phyloP scores from a whole-genome alignment of 2,329 filamentous ascomycete genomes.

The Hypoxylon sp. region DNA sequence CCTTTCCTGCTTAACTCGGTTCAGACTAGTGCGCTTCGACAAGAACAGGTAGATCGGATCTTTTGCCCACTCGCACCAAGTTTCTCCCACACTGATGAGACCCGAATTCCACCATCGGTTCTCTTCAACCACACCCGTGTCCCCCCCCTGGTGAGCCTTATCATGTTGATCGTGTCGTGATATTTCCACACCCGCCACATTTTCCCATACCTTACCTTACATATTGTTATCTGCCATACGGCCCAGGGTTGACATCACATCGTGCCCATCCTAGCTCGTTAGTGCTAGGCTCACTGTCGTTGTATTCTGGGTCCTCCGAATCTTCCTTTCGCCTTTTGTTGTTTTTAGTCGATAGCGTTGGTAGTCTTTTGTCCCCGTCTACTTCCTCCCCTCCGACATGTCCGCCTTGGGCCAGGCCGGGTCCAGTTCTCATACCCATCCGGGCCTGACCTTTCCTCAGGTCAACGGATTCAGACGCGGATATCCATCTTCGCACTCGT shows the following conservation, averaged over 20 bases:
- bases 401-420: slow-evolving; percentile 66
- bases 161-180: slow-evolving; percentile 53
- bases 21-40: slow-evolving; percentile 43
- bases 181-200: slow-evolving; percentile 55
- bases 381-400: slow-evolving; percentile 56
- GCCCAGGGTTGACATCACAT: slow-evolving; percentile 55
- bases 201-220: slow-evolving; percentile 40
- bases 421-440: slow-evolving; percentile 64
- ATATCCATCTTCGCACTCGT: slow-evolving; percentile 65
- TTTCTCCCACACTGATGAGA: slow-evolving; percentile 30
- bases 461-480: slow-evolving; percentile 64
- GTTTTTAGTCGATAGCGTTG: slow-evolving; percentile 39
- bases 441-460: slow-evolving; percentile 68
- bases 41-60: slow-evolving; percentile 44
- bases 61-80: slow-evolving; percentile 42
- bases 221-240: slow-evolving; percentile 50
- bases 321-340: slow-evolving; percentile 42
- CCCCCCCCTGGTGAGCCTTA: slow-evolving; percentile 42
- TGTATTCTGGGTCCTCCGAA: slow-evolving; percentile 47
- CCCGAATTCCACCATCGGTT: slow-evolving; percentile 39
- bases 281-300: slow-evolving; percentile 43
- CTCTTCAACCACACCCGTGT: slow-evolving; percentile 53
- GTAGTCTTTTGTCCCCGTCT: slow-evolving; percentile 38
- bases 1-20: slow-evolving; percentile 43
- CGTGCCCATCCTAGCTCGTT: slow-evolving; percentile 48